Conservation (phyloP, 306 rosid genomes). For the Sesbania bispinosa region DNA sequence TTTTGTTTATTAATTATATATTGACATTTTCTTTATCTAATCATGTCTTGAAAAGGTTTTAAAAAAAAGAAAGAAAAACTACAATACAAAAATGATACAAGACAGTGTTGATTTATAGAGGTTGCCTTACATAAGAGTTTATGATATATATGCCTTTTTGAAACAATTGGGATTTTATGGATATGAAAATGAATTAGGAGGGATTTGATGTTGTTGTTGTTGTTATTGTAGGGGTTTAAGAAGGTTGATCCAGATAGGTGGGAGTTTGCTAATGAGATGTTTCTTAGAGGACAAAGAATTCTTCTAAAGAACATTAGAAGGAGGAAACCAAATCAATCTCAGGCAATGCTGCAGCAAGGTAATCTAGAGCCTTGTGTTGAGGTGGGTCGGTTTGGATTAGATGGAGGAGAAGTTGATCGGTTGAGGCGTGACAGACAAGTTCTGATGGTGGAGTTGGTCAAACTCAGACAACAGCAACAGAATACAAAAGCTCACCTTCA, state of each 20-base stretch:
- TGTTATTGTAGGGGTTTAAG: constrained; percentile 76
- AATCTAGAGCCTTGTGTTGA: constrained; percentile 61
- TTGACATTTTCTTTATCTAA: constrained; percentile 22
- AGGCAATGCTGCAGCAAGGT: constrained; percentile 40
- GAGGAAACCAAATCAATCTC: constrained; percentile 47
- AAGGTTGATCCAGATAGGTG: constrained; percentile 83
- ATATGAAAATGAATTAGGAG: constrained; percentile 24
- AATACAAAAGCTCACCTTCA: constrained; percentile 41
- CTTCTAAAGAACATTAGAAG: constrained; percentile 75
- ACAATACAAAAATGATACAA: neutral
- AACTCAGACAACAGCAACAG: constrained; percentile 71
- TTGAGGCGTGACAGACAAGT: constrained; percentile 64
- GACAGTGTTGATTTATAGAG: neutral
- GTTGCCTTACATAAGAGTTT: no score
- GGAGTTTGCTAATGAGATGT: constrained; percentile 87
- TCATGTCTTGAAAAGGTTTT: constrained; percentile 23
- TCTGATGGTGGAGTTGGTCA: constrained; percentile 67
- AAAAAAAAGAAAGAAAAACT: neutral
- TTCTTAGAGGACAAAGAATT: constrained; percentile 72
- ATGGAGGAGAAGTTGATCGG: constrained; percentile 51
- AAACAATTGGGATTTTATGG: constrained; percentile 6
- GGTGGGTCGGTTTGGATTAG: constrained; percentile 68
- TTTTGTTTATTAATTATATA: constrained; percentile 12
- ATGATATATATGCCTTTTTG: neutral
- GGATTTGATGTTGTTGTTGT: constrained; percentile 30